A percentile compares a stretch with the other conserved stretches of the same genome.
Conservation (phyloP, 108 stramenopile genomes). For the Nitzschia inconspicua region DNA sequence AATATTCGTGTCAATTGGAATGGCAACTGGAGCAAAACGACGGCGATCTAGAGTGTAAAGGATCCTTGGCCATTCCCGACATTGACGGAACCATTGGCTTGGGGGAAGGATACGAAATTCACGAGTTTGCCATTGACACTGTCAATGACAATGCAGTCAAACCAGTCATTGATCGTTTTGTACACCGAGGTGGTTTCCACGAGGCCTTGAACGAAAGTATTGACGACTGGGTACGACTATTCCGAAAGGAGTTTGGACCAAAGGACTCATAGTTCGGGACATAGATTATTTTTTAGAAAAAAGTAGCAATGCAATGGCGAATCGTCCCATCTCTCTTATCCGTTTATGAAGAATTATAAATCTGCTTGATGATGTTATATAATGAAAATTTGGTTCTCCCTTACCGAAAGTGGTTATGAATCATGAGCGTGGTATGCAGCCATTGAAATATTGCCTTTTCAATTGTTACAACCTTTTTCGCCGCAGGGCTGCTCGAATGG, state of each 20-base stretch:
- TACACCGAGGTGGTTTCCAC: constrained; percentile 71
- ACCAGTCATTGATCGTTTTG: constrained; percentile 70
- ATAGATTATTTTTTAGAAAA: too few species aligned
- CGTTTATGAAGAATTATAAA: too few species aligned
- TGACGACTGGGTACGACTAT: constrained; percentile 76
- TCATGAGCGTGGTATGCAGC: too few species aligned
- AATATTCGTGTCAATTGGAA: constrained; percentile 65
- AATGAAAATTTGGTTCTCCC: too few species aligned
- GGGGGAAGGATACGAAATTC: constrained; percentile 79
- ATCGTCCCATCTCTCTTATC: too few species aligned
- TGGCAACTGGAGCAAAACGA: constrained; percentile 50
- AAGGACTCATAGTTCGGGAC: constrained; percentile 5
- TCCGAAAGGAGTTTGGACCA: constrained; percentile 37
- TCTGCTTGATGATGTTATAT: too few species aligned
- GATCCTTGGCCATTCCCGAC: constrained; percentile 69
- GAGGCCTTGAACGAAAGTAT: constrained; percentile 57
- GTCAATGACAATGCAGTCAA: constrained; percentile 39
- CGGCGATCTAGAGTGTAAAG: constrained; percentile 44
- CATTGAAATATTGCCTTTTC: too few species aligned
- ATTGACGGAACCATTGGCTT: constrained; percentile 80
- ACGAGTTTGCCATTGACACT: constrained; percentile 60
- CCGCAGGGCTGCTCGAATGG: too few species aligned
- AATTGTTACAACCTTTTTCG: too few species aligned
- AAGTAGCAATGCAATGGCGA: too few species aligned
- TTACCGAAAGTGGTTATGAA: too few species aligned